These are phyloP conservation scores for Xylariaceae sp. DNA, from an alignment of 2,329 filamentous ascomycete genomes.

Conservation along the genomic window DNA sequence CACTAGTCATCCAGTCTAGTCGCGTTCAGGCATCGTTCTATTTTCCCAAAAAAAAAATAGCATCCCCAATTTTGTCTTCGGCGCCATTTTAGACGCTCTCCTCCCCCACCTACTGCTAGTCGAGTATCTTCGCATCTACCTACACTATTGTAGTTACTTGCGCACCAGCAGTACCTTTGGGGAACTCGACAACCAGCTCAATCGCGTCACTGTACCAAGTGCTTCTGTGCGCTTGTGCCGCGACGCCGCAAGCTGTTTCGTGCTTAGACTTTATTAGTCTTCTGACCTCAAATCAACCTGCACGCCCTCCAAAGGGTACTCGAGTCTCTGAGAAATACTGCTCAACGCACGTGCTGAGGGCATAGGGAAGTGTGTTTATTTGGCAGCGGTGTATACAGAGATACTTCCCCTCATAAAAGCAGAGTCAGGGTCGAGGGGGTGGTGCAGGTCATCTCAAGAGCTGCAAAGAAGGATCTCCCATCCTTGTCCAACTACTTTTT, in stretches of 20 bases:
- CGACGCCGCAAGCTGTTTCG: constrained; percentile 1
- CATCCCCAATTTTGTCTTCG: constrained; percentile 37
- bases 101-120: constrained; percentile 32
- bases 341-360: not conserved
- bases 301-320: not conserved
- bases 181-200: constrained; percentile 15
- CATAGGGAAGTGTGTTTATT: constrained; percentile 3
- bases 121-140: constrained; percentile 26
- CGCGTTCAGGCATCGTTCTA: constrained; percentile 35
- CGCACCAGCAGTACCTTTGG: constrained; percentile 10
- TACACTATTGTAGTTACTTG: constrained; percentile 15
- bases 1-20: constrained; percentile 40
- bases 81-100: constrained; percentile 34
- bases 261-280: constrained; percentile 4
- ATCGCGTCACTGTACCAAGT: constrained; percentile 26
- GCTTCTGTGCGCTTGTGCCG: constrained; percentile 9
- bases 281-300: not conserved
- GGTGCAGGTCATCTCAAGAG: constrained; percentile 32
- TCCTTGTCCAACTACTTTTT: constrained; percentile 34
- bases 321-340: not conserved
- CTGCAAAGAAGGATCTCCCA: constrained; percentile 34
- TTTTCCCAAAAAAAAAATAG: constrained; percentile 35
- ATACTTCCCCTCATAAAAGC: constrained; percentile 9
- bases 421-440: constrained; percentile 26
- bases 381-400: constrained; percentile 10